Conservation (phyloP, 2,329 filamentous ascomycete genomes). For the Teratosphaeriaceae sp. region DNA sequence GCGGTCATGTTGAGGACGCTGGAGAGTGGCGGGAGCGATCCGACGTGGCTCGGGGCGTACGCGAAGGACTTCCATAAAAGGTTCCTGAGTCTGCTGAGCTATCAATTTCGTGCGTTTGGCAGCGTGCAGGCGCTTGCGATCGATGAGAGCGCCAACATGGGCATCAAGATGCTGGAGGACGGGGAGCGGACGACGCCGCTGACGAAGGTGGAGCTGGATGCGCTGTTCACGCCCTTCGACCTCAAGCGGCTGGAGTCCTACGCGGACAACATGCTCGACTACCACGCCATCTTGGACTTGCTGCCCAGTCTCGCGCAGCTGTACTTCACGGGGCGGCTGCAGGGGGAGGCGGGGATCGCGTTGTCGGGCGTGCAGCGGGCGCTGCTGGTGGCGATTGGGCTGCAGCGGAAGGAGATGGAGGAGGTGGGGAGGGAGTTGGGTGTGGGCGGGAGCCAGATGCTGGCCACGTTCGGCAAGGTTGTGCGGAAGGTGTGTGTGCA, state of each 20-base stretch:
- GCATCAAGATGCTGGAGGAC: constrained; percentile 57
- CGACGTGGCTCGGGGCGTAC: constrained; percentile 83
- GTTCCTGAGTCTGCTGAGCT: constrained; percentile 85
- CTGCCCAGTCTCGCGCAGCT: constrained; percentile 73
- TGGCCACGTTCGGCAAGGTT: constrained; percentile 98
- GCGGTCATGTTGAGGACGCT: constrained; percentile 94
- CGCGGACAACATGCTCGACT: constrained; percentile 94
- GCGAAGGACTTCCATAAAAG: constrained; percentile 88
- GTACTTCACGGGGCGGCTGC: constrained; percentile 75
- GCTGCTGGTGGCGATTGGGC: constrained; percentile 80
- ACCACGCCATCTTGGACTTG: constrained; percentile 93
- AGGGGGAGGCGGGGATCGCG: constrained; percentile 44
- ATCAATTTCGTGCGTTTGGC: constrained; percentile 81
- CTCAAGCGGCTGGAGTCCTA: constrained; percentile 93
- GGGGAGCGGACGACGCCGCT: constrained; percentile 49
- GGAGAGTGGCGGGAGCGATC: constrained; percentile 54
- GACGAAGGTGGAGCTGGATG: constrained; percentile 69
- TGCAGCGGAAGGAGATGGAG: constrained; percentile 85
- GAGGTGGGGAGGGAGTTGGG: constrained; percentile 71
- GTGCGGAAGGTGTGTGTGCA: constrained; percentile 77
- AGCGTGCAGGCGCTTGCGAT: constrained; percentile 75
- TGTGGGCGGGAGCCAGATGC: constrained; percentile 67
- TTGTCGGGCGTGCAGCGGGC: constrained; percentile 78
- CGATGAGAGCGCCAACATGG: constrained; percentile 72
- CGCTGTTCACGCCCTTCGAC: constrained; percentile 79